phyloP scores from a whole-genome alignment of 768 basidiomycete genomes.

The Tubosaeta sp. region DNA sequence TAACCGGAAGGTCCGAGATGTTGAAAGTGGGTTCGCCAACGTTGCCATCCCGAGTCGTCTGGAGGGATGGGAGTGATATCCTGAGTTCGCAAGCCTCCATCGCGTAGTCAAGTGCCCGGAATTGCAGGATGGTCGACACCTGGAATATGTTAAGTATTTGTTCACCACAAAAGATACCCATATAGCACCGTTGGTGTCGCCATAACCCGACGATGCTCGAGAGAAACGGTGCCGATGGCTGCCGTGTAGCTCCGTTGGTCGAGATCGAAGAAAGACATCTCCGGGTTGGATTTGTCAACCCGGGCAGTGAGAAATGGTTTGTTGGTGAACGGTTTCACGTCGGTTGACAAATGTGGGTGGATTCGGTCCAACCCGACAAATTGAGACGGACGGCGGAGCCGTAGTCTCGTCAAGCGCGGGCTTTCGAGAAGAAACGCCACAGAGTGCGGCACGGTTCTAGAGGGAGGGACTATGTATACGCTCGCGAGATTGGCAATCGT shows the following conservation, averaged over 20 bases:
- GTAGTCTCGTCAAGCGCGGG: conserved; percentile 4
- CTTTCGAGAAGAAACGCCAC: conserved; percentile 3
- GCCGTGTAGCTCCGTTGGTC: neutral
- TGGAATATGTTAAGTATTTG: neutral
- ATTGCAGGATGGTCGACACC: conserved; percentile 6
- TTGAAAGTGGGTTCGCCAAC: neutral
- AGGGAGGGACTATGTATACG: conserved; percentile 2
- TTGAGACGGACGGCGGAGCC: conserved; percentile 27
- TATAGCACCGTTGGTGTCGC: neutral
- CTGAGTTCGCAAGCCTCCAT: conserved; percentile 5
- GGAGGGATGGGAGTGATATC: neutral
- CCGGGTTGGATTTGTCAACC: neutral
- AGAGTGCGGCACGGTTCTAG: neutral
- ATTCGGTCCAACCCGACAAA: conserved; percentile 28
- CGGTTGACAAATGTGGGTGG: conserved; percentile 7
- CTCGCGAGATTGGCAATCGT: conserved; percentile 4
- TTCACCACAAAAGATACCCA: too few relatives aligned
- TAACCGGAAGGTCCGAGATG: neutral
- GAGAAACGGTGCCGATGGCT: conserved; percentile 1
- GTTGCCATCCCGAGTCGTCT: neutral
- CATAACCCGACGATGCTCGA: neutral
- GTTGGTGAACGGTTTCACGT: conserved; percentile 2
- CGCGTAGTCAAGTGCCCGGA: conserved; percentile 2
- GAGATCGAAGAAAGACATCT: neutral
- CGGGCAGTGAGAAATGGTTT: conserved; percentile 4